Evolutionary conservation across 2,329 filamentous ascomycete genomes (phyloP), one percentile per base, ranked within the genome.

Genomic region (Ploettnerulaceae sp.): DNA sequence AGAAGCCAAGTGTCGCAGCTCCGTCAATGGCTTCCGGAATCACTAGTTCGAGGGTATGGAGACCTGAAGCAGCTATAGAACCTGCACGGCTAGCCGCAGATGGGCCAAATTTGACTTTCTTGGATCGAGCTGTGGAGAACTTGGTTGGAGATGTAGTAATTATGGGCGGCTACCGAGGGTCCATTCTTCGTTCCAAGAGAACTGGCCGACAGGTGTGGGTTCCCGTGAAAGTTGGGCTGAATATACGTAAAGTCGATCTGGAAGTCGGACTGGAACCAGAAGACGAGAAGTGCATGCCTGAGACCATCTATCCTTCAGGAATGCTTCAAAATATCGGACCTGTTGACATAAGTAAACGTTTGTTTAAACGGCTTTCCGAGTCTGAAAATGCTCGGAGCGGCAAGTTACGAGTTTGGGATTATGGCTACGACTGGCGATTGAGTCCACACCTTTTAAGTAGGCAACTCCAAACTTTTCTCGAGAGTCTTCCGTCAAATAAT

Each of bases 251-350:
- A 62, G 90, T 91, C 2, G 88, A 97, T 62, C 73, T 97, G 3
- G 89, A 95, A 63, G 84, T 97, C 7, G 90, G 89, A 0, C 68
- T 96, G 4, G 76, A 86, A 11, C 79, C 79, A 2, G 84, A 89
- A 57, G 90, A 94, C 47, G 91, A 96, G 60, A 84, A 89, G 57
- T 76, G 70, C 4, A 93, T 93, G 81, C 81, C 86, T 54, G 77
- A 94, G 48, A 81, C 73, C n/a, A 89, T 97, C 49, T 84, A 89
- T 41, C 76, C 90, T 0, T 89, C 82, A 2, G 89, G 89, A 6
- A 94, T 95, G 79, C 73, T 96, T n/a, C 84, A 88, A 34, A 82
- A 95, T 59, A 88, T 96, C 52, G 91, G 91, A 0, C 89, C 89
- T 0, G 85, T 97, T 31, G 91, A 97, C 64, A 90, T 96, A 48